Evolutionary conservation across 2,329 filamentous ascomycete genomes (phyloP).

Genomic region (Claviceps humidiphila): DNA sequence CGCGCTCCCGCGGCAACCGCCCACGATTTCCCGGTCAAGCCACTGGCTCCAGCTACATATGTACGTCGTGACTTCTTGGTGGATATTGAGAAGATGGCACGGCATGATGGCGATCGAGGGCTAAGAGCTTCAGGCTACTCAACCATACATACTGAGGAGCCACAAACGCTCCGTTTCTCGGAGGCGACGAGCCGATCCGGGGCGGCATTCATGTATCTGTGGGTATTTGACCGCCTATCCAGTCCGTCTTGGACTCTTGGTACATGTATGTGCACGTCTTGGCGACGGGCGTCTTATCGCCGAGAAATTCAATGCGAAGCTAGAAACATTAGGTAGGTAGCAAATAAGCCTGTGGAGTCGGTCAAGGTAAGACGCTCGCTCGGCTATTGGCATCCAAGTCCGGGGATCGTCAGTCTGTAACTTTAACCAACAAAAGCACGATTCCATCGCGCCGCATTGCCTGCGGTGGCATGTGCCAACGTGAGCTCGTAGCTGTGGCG

Average conservation of each 20-base stretch:
- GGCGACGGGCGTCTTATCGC: background rate
- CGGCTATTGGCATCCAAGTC: background rate
- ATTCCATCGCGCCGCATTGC: background rate
- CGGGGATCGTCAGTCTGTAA: background rate
- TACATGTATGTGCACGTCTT: background rate
- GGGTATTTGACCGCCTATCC: background rate
- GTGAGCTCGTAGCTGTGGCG: background rate
- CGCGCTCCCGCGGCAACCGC: slow-evolving; percentile 4
- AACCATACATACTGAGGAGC: background rate
- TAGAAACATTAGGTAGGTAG: background rate
- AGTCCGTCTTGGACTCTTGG: background rate
- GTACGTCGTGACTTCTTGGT: background rate
- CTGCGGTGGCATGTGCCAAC: background rate
- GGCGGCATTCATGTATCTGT: background rate
- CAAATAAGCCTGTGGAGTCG: too few relatives aligned
- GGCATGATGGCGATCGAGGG: background rate
- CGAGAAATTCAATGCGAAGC: background rate
- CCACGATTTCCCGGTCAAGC: background rate
- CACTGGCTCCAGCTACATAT: background rate
- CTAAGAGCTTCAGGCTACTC: background rate
- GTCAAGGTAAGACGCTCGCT: too few relatives aligned
- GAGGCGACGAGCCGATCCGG: background rate
- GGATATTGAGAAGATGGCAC: background rate
- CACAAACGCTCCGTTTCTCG: background rate
- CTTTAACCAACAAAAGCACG: background rate